Conservation (phyloP, 2,329 filamentous ascomycete genomes). For the Reticulascus tulasneorum region DNA sequence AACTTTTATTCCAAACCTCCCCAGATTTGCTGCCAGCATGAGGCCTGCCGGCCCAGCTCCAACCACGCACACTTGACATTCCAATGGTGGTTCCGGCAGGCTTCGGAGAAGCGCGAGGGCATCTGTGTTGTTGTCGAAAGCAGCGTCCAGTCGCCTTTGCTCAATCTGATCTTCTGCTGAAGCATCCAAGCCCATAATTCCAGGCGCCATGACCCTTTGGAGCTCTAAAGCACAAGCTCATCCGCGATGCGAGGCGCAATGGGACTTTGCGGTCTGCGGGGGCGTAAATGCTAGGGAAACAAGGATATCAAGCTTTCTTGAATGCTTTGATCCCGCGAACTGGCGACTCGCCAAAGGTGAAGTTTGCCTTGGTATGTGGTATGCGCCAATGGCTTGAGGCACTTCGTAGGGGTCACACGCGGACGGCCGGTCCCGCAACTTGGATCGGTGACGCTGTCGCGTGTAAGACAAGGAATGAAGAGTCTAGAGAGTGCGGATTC, state of each 20-base stretch:
- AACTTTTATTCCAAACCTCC: slow-evolving; percentile 62
- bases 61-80: slow-evolving; percentile 48
- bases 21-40: slow-evolving; percentile 53
- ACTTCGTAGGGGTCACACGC: slow-evolving; percentile 5
- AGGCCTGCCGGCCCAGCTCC: slow-evolving; percentile 54
- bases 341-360: slow-evolving; percentile 6
- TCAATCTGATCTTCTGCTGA: slow-evolving; percentile 25
- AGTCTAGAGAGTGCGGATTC: neutral
- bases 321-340: slow-evolving; percentile 1
- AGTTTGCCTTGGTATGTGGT: neutral
- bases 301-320: neutral
- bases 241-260: slow-evolving; percentile 4
- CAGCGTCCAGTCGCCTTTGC: slow-evolving; percentile 24
- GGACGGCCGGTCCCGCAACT: too few relatives aligned
- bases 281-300: too few relatives aligned
- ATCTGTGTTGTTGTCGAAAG: slow-evolving; percentile 34
- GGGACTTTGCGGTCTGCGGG: too few relatives aligned
- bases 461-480: slow-evolving; percentile 7
- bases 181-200: slow-evolving; percentile 26
- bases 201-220: slow-evolving; percentile 31
- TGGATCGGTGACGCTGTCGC: slow-evolving; percentile 7
- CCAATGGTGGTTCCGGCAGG: slow-evolving; percentile 41
- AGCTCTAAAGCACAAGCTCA: slow-evolving; percentile 7
- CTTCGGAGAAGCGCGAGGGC: slow-evolving; percentile 45
- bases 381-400: neutral